phyloP scores from a whole-genome alignment of 2,329 filamentous ascomycete species.

The Zelopaecilomyces penicillatus region DNA sequence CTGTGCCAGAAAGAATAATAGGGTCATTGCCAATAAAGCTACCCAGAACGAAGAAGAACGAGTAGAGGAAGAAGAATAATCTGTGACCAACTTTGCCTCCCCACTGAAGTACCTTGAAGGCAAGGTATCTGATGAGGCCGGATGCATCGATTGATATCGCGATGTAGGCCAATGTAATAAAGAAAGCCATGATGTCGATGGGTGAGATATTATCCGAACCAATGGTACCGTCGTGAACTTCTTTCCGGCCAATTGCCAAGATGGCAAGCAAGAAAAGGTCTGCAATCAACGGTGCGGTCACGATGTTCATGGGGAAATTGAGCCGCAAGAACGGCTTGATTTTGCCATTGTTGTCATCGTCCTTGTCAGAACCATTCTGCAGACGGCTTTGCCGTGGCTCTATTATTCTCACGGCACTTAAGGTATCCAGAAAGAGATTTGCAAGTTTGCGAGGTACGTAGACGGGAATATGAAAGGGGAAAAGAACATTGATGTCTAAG shows the following conservation, averaged over 20 bases:
- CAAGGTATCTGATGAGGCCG: constrained; percentile 60
- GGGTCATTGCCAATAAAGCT: constrained; percentile 68
- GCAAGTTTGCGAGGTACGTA: constrained; percentile 45
- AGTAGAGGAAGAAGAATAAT: constrained; percentile 65
- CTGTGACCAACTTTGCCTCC: constrained; percentile 58
- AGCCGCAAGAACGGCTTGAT: constrained; percentile 38
- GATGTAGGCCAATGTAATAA: constrained; percentile 66
- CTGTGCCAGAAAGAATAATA: constrained; percentile 64
- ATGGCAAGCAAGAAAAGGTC: constrained; percentile 66
- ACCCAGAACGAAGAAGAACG: constrained; percentile 61
- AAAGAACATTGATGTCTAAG: constrained; percentile 59
- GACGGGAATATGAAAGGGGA: constrained; percentile 58
- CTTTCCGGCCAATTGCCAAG: constrained; percentile 54
- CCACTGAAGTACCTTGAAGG: constrained; percentile 61
- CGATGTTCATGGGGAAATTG: constrained; percentile 58
- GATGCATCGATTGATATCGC: constrained; percentile 72
- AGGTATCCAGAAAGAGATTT: constrained; percentile 32
- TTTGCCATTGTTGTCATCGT: constrained; percentile 20
- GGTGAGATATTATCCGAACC: constrained; percentile 59
- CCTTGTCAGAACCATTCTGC: constrained; percentile 14
- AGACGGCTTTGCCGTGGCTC: constrained; percentile 26
- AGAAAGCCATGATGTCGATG: constrained; percentile 67
- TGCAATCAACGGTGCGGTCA: constrained; percentile 62
- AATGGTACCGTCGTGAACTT: constrained; percentile 61
- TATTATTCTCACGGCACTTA: constrained; percentile 41